These are phyloP conservation scores for Ophiosphaerella korrae DNA, from an alignment of 2,329 filamentous ascomycete genomes.

Conservation along the genomic window DNA sequence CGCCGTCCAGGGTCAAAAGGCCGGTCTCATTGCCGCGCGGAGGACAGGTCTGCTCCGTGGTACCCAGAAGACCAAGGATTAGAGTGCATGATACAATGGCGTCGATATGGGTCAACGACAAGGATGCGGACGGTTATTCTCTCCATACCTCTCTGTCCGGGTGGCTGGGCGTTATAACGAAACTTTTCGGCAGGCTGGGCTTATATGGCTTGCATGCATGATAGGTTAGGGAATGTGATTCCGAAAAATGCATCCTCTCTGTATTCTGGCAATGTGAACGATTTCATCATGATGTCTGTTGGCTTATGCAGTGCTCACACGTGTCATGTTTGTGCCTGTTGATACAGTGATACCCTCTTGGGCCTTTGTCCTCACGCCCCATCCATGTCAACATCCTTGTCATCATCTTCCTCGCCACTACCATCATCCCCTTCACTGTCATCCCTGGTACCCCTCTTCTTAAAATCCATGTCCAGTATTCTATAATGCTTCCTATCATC, in stretches of 20 bases:
- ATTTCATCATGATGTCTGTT: background rate
- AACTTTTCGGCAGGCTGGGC: conserved; percentile 40
- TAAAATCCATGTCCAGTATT: conserved; percentile 60
- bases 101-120: conserved; percentile 34
- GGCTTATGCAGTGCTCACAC: too few species aligned
- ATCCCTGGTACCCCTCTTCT: conserved; percentile 31
- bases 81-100: conserved; percentile 38
- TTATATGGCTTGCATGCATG: conserved; percentile 41
- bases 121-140: conserved; percentile 45
- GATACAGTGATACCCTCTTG: background rate
- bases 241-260: conserved; percentile 44
- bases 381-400: conserved; percentile 25
- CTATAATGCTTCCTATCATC: conserved; percentile 59
- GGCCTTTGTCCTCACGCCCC: conserved; percentile 2
- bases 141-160: conserved; percentile 44
- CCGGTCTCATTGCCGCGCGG: conserved; percentile 99
- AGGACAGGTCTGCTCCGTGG: conserved; percentile 99
- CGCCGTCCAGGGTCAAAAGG: conserved; percentile 98
- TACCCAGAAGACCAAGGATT: conserved; percentile 99
- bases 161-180: conserved; percentile 48
- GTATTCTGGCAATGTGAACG: conserved; percentile 32
- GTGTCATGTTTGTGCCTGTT: too few species aligned
- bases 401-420: conserved; percentile 8
- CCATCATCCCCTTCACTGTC: conserved; percentile 12
- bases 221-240: conserved; percentile 47